These are phyloP conservation scores for Dissoconium aciculare DNA, from an alignment of 2,329 filamentous ascomycete genomes.

Conservation along the genomic window DNA sequence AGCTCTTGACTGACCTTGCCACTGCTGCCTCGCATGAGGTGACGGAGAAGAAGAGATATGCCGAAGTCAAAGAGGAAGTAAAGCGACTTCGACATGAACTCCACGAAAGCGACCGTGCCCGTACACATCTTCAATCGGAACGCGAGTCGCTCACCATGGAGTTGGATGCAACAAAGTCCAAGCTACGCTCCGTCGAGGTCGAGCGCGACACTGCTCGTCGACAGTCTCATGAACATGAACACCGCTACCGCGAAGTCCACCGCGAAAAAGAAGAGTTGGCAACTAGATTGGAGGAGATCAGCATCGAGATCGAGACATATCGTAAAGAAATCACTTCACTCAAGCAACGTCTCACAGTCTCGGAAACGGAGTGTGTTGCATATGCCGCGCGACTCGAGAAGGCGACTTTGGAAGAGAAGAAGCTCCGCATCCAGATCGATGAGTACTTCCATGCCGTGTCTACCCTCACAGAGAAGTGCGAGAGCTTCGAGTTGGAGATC, in stretches of 20 bases:
- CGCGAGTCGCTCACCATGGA: no score
- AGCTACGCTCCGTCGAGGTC: constrained; percentile 12
- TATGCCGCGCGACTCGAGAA: constrained; percentile 18
- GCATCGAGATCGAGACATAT: constrained; percentile 13
- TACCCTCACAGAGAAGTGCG: constrained; percentile 15
- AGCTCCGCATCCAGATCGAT: constrained; percentile 12
- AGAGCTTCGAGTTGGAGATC: constrained; percentile 15
- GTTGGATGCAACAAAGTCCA: no score
- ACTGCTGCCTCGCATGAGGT: constrained; percentile 14
- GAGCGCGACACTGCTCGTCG: constrained; percentile 18
- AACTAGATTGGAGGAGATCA: constrained; percentile 15
- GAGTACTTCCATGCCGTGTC: constrained; percentile 15
- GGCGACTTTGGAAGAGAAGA: constrained; percentile 18
- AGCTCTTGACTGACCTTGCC: constrained; percentile 19
- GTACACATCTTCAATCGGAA: no score
- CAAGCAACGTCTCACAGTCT: constrained; percentile 15
- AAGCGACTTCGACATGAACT: no score
- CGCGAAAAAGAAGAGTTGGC: constrained; percentile 19
- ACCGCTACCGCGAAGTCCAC: constrained; percentile 15
- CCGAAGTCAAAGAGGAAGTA: no score
- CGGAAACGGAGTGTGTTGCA: constrained; percentile 17
- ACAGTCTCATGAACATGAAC: constrained; percentile 17
- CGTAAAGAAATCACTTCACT: constrained; percentile 17
- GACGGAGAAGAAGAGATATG: constrained; percentile 16
- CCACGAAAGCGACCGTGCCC: no score